Evolutionary conservation across 225 moss, liverwort and hornwort genomes (phyloP), one percentile per base, ranked within the genome.

Genomic region (Pleurozium schreberi): DNA sequence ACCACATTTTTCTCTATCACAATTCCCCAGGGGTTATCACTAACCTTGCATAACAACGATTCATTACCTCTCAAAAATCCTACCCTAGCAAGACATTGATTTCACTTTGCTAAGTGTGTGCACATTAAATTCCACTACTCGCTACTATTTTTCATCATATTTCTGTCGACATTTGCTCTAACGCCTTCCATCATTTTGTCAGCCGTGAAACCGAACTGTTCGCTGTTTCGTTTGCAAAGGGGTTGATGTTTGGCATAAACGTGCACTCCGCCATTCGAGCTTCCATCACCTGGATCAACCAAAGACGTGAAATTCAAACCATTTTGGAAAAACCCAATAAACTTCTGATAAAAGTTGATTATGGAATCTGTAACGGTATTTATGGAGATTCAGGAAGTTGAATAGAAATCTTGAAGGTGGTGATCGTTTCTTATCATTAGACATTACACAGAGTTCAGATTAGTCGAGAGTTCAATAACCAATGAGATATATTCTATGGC

Each of bases 231-330:
- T 89, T 75, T 20, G 87, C 68, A 66, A 90, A 90, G 40, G 79
- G 88, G 90, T 96, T 98, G 67, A 97, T 94, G 76, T 92, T 92
- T 77, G 98, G 98, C 92, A 88, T 97, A 88, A 98, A 98, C 17
- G 98, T 96, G 93, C 98, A 98, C 91, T 98, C 96, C 89, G 95
- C 92, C 91, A 98, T 93, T 92, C 93, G 94, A 19, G 93, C 86
- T 91, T 95, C 96, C 93, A 95, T 95, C 73, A 98, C 91, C 95
- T 98, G 78, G 80, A 83, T 45, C 21, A 87, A 64, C 52, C 80
- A 38, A 70, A 50, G 36, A 27, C 62, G 69, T 63, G 49, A 86
- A 49, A 31, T 83, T 84, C 30, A 34, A 84, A 79, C 31, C 40
- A 80, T 28, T 14, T 15, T 71, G 60, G 18, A 47, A 83, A 87